phyloP scores from a whole-genome alignment of 129 eudicot genomes.

The Helichrysum umbraculigerum region DNA sequence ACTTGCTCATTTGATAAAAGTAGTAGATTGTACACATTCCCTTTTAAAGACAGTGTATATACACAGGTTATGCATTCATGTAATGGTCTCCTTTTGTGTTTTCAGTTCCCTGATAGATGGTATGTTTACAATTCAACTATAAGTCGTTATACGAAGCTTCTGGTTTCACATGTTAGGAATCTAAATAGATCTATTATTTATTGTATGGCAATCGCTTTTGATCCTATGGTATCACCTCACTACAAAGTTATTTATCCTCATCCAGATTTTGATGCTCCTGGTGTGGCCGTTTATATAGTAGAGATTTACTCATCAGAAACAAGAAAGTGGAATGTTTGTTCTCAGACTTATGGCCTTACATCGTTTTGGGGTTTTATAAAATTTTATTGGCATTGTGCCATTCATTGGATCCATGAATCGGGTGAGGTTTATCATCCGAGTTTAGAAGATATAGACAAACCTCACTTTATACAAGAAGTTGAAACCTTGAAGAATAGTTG shows the following conservation, averaged over 20 bases:
- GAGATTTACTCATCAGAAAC: conserved; percentile 10
- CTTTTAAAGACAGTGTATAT: too few species aligned
- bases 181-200: not conserved
- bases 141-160: conserved; percentile 2
- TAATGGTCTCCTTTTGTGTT: not conserved
- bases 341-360: not conserved
- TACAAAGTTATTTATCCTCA: too few species aligned
- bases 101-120: not conserved
- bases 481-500: not conserved
- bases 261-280: too few species aligned
- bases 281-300: not conserved
- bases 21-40: too few species aligned
- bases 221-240: conserved; percentile 1
- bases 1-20: too few species aligned
- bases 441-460: not conserved
- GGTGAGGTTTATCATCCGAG: not conserved
- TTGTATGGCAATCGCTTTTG: not conserved
- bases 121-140: conserved; percentile 13
- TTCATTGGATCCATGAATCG: not conserved
- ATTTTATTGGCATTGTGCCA: not conserved
- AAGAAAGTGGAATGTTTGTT: not conserved
- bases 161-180: not conserved
- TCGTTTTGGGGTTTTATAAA: not conserved
- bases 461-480: not conserved
- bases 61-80: not conserved